Percentiles rank a stretch among this genome's conserved stretches.
Evolutionary conservation across 2,329 filamentous ascomycete genomes (phyloP).

Genomic region (Cucurbitaria berberidis): DNA sequence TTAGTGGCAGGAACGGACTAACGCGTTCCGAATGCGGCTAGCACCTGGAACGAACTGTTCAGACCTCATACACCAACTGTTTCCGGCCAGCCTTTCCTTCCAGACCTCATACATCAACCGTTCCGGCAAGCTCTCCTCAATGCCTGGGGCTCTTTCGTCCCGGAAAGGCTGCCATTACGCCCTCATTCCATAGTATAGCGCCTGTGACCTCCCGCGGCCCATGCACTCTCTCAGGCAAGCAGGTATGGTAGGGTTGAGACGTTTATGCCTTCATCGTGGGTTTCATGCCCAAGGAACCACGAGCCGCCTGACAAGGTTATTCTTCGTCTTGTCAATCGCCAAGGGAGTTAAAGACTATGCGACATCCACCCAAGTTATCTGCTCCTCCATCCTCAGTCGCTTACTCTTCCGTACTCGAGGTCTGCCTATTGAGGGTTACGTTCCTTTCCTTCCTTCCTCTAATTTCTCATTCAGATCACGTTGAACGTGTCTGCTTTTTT

Average conservation of each 20-base stretch:
- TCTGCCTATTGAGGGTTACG: slow-evolving; percentile 48
- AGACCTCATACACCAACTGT: neutral
- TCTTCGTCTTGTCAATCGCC: slow-evolving; percentile 36
- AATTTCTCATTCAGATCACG: slow-evolving; percentile 47
- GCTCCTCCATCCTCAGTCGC: slow-evolving; percentile 42
- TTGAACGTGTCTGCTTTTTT: slow-evolving; percentile 51
- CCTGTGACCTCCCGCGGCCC: slow-evolving; percentile 32
- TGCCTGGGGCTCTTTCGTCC: slow-evolving; percentile 37
- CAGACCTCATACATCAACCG: slow-evolving; percentile 42
- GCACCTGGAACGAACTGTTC: slow-evolving; percentile 15
- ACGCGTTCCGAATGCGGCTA: slow-evolving; percentile 23
- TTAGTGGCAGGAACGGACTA: slow-evolving; percentile 14
- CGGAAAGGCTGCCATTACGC: slow-evolving; percentile 32
- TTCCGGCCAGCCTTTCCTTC: slow-evolving; percentile 19
- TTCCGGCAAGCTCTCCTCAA: slow-evolving; percentile 41
- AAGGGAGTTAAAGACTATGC: slow-evolving; percentile 45
- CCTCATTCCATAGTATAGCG: slow-evolving; percentile 35
- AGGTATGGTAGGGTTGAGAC: slow-evolving; percentile 45
- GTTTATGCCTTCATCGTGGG: slow-evolving; percentile 47
- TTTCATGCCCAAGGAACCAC: slow-evolving; percentile 48
- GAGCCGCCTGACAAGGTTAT: slow-evolving; percentile 37
- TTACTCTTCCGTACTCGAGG: slow-evolving; percentile 35
- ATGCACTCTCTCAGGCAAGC: slow-evolving; percentile 37
- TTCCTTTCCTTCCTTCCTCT: slow-evolving; percentile 49
- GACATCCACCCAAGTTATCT: slow-evolving; percentile 35